These are phyloP conservation scores for Starmerella sp. DNA, from an alignment of 805 yeast genomes.

Conservation along the genomic window DNA sequence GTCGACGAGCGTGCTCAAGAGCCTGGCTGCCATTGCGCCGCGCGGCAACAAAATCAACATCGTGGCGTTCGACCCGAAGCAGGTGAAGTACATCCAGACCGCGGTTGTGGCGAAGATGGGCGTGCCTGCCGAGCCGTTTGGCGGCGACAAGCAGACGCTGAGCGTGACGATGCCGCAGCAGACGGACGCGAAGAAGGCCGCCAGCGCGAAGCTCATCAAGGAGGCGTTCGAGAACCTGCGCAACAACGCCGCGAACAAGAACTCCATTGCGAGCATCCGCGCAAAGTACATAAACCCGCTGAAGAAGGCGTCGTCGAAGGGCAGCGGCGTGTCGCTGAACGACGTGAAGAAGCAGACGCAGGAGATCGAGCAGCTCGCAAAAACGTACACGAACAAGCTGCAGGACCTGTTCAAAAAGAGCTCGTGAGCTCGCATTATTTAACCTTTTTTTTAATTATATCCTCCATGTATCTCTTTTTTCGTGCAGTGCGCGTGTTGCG, in stretches of 20 bases:
- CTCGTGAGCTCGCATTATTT: neutral
- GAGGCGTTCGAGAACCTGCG: constrained; percentile 53
- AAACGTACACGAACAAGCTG: constrained; percentile 49
- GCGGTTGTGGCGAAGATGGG: constrained; percentile 58
- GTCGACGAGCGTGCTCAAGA: constrained; percentile 38
- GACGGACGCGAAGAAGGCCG: constrained; percentile 52
- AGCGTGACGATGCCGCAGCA: constrained; percentile 66
- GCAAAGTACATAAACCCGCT: constrained; percentile 46
- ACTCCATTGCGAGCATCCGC: constrained; percentile 48
- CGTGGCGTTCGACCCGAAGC: constrained; percentile 77
- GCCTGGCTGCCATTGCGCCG: constrained; percentile 28
- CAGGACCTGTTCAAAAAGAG: constrained; percentile 42
- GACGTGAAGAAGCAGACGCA: constrained; percentile 37
- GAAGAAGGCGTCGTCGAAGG: constrained; percentile 31
- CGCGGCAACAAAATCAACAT: constrained; percentile 36
- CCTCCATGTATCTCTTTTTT: neutral
- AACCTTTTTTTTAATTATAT: neutral
- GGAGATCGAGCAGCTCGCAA: constrained; percentile 61
- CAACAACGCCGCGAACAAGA: constrained; percentile 35
- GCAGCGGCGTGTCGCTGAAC: constrained; percentile 38
- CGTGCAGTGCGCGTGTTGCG: too few species aligned
- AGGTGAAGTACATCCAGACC: constrained; percentile 57
- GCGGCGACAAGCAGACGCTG: constrained; percentile 59
- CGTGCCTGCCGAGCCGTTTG: constrained; percentile 69
- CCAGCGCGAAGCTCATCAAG: constrained; percentile 50